Evolutionary conservation across 2,329 filamentous ascomycete genomes (phyloP).

Genomic region (Amauroascus verrucosus): DNA sequence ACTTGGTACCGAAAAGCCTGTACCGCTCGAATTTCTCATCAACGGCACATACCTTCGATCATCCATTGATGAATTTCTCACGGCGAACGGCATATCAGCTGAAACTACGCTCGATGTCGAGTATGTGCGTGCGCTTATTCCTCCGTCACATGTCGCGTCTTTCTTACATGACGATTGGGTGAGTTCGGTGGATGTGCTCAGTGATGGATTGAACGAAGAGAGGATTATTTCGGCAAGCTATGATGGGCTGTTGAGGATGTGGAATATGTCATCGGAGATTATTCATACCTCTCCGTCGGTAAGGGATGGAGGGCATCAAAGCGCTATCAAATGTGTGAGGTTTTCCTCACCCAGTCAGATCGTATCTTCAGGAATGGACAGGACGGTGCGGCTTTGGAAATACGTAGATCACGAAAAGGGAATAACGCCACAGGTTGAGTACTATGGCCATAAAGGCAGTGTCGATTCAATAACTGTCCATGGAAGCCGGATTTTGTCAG

Average conservation of each 20-base stretch:
- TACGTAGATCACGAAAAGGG: slow-evolving; percentile 59
- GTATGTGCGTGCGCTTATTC: slow-evolving; percentile 85
- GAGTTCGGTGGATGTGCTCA: slow-evolving; percentile 72
- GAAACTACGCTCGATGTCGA: slow-evolving; percentile 82
- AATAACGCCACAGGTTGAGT: slow-evolving; percentile 64
- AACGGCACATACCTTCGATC: slow-evolving; percentile 86
- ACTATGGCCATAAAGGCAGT: slow-evolving; percentile 68
- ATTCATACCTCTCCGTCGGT: slow-evolving; percentile 63
- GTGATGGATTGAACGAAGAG: slow-evolving; percentile 54
- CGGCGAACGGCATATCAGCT: slow-evolving; percentile 72
- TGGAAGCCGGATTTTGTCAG: slow-evolving; percentile 68
- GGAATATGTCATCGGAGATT: slow-evolving; percentile 80
- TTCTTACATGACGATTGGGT: slow-evolving; percentile 99
- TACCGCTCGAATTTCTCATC: slow-evolving; percentile 77
- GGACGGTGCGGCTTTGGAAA: slow-evolving; percentile 81
- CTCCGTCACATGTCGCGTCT: slow-evolving; percentile 77
- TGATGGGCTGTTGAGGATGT: slow-evolving; percentile 78
- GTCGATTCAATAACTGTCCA: slow-evolving; percentile 69
- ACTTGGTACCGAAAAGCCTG: slow-evolving; percentile 43
- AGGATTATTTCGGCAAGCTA: slow-evolving; percentile 86
- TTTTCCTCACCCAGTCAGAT: slow-evolving; percentile 71
- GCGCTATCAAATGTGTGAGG: slow-evolving; percentile 69
- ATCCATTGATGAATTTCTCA: slow-evolving; percentile 82
- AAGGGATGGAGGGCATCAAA: slow-evolving; percentile 60
- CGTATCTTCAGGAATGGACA: slow-evolving; percentile 73